Conservation (phyloP, 257 asterid genomes). For the Gynochthodes officinalis region DNA sequence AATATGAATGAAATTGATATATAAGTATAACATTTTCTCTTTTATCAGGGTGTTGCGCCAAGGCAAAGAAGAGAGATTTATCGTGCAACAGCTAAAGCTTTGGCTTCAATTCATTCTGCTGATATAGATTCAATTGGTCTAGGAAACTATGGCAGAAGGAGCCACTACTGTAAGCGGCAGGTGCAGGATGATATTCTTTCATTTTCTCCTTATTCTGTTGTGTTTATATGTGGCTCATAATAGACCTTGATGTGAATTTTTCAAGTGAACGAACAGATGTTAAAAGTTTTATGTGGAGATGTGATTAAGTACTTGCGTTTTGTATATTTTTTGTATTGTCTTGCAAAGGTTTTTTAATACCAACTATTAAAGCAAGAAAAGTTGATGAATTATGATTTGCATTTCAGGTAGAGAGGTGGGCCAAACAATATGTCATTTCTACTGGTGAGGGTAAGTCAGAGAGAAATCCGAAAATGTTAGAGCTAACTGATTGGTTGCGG, state of each 20-base stretch:
- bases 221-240: not conserved
- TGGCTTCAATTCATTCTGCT: slow-evolving; percentile 79
- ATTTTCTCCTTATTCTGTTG: not conserved
- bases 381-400: slow-evolving; percentile 19
- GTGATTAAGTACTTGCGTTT: not conserved
- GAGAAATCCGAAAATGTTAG: slow-evolving; percentile 86
- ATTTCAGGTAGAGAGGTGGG: slow-evolving; percentile 91
- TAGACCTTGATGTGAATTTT: not conserved
- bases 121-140: slow-evolving; percentile 81
- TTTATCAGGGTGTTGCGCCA: slow-evolving; percentile 62
- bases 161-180: slow-evolving; percentile 88
- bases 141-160: slow-evolving; percentile 63
- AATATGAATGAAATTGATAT: not conserved
- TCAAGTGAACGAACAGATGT: slow-evolving; percentile 1
- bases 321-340: not conserved
- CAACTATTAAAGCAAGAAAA: not conserved
- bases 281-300: not conserved
- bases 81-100: slow-evolving; percentile 75
- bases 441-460: slow-evolving; percentile 84
- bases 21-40: slow-evolving; percentile 11
- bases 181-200: slow-evolving; percentile 30
- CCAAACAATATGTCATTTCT: slow-evolving; percentile 77
- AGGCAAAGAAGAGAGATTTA: slow-evolving; percentile 60
- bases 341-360: not conserved
- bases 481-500: slow-evolving; percentile 78